Evolutionary conservation across 768 basidiomycete genomes (phyloP), one percentile per base, ranked within the genome.

Genomic region (Suillus brevipes): DNA sequence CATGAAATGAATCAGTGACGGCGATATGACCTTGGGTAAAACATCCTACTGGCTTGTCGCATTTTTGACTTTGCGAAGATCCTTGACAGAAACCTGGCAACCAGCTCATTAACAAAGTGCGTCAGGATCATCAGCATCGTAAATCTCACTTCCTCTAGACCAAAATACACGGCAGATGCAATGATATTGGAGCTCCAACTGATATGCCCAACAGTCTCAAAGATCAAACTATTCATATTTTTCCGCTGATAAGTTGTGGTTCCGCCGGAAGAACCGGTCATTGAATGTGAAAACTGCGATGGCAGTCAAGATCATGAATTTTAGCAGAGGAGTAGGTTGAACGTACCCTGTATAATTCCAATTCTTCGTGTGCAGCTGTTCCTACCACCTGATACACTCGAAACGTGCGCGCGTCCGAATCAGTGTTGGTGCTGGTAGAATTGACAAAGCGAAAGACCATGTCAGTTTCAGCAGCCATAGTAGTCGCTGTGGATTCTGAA

Each of bases 151-250:
- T 82, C 78, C 31, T 82, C 79, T 20, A 82, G 69, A 9, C 86
- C 86, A 69, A 86, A 86, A 66, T 79, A 77, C 10, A 85, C 78
- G 5, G 71, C 12, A 0, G 72, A 80, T 7, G 81, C 82, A 60
- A 80, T 83, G 57, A 75, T 73, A 57, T 77, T 74, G 5, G 83
- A 82, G 49, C 74, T 73, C 86, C 86, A 87, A 58, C 84, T 81
- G 63, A 87, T 81, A 42, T 81, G 75, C 4, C 86, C 87, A 3
- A 84, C 85, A 20, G 78, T 78, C 70, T 87, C 86, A 68, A 83
- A 86, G 23, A 77, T 68, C 18, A 72, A 61, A 1, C 82, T 84
- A 8, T 68, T 69, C 13, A 78, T 59, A 68, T 87, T 86, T 67
- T 78, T 82, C 60, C 85, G 81, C 63, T 80, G 78, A 62, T 83